These are phyloP conservation scores for Limnanthes douglasii DNA, from an alignment of 345 rosid genomes.

Conservation along the genomic window DNA sequence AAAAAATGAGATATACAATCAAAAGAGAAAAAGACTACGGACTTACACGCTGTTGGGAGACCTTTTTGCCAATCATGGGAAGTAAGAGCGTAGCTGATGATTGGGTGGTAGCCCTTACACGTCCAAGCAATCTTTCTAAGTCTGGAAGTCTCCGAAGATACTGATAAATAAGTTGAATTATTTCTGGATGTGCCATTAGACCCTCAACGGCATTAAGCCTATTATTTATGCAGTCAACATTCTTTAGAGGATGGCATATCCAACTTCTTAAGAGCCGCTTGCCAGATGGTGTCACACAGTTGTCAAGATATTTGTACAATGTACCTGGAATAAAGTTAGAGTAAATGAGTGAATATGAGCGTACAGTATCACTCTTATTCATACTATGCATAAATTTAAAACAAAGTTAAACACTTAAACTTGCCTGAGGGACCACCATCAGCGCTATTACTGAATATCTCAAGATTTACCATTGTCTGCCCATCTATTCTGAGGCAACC, in stretches of 20 bases:
- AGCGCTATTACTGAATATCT: constrained; percentile 60
- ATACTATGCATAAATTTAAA: constrained; percentile 2
- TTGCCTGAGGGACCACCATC: constrained; percentile 76
- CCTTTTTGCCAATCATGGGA: constrained; percentile 60
- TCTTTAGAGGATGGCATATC: constrained; percentile 93
- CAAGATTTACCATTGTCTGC: constrained; percentile 85
- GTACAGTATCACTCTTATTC: background rate
- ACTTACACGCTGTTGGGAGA: constrained; percentile 60
- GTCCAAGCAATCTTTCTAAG: constrained; percentile 76
- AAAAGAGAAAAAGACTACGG: background rate
- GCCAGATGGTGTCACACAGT: constrained; percentile 69
- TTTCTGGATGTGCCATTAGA: constrained; percentile 36
- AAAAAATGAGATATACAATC: too few relatives aligned
- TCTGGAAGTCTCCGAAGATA: constrained; percentile 70
- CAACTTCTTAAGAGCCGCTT: constrained; percentile 78
- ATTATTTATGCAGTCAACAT: constrained; percentile 49
- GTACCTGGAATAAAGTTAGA: constrained; percentile 41
- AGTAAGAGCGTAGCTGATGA: constrained; percentile 45
- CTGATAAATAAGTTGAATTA: constrained; percentile 30
- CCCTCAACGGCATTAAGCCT: constrained; percentile 64
- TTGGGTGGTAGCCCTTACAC: constrained; percentile 52
- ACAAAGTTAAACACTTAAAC: constrained; percentile 11
- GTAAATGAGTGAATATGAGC: background rate
- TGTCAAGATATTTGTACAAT: constrained; percentile 70
- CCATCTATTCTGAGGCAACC: constrained; percentile 92